Base-by-base conservation (phyloP, 495 filamentous ascomycete species). In the Trichocladium uniseriatum region DNA sequence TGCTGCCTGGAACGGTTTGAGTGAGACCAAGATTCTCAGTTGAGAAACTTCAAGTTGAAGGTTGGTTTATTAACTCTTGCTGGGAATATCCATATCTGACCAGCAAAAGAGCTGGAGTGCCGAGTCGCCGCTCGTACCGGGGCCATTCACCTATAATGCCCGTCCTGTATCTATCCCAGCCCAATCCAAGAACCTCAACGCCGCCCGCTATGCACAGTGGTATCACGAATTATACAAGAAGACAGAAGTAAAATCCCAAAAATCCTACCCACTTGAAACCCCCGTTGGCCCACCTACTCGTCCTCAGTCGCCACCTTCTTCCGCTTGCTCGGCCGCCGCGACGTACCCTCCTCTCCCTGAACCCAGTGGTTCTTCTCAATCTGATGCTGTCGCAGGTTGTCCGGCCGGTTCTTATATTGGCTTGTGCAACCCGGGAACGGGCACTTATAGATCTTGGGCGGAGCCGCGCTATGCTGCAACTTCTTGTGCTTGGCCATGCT, bases 401-500 rank as follows among this genome's bases (percentile, higher is more conserved):
- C 72, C 43, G 65, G 63, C 14, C 72, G 68, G 55, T 74, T 75
- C 57, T 69, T 73, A 44, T 74, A 75, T 46, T 70, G 65, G 40
- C 70, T 73, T 32, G 57, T 63, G 49, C 72, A 75, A 0, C 72
- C 72, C 0, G 71, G 71, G 16, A 45, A 75, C 0, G 68, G 65
- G 43, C 72, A 75, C 51, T 67, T 66, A 60, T 66, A 75, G 38
- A 75, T 73, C 38, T 58, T 54, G 10, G 69, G 69, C 9, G 69
- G 69, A 13, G 54, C 62, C 3, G 52, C 51, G 45, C 69, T 70
- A 58, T 75, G 72, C 51, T 71, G 64, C 55, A 72, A 63, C 48
- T 69, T 74, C 60, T 62, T 69, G 55, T 75, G 72, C 56, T 75
- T 75, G 47, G 71, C 66, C 72, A 75, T 74, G 57, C 70, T 73